These are phyloP conservation scores for Xylaria sp. DNA, from an alignment of 2,329 filamentous ascomycete genomes.

Conservation along the genomic window DNA sequence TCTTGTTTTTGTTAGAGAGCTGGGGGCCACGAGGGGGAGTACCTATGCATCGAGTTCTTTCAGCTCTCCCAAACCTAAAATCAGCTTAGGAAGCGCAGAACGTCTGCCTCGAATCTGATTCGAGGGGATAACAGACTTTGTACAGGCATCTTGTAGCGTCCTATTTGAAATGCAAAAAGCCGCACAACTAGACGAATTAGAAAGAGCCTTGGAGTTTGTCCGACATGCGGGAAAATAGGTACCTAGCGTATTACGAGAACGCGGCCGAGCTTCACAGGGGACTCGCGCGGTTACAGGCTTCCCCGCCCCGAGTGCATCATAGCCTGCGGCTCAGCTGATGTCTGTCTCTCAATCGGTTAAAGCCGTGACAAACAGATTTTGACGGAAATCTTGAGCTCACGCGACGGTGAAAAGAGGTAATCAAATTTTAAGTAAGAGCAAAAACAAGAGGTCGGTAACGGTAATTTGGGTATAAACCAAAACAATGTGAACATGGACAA, in stretches of 20 bases:
- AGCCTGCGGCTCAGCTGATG: conserved; percentile 28
- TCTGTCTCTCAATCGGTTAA: not conserved
- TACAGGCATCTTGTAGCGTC: not conserved
- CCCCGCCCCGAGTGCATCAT: conserved; percentile 19
- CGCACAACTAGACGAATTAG: not conserved
- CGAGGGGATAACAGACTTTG: not conserved
- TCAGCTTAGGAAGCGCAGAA: not conserved
- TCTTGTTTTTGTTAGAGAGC: not conserved
- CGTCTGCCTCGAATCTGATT: not conserved
- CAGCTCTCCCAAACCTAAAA: not conserved
- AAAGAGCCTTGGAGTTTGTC: not conserved
- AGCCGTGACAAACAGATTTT: not conserved
- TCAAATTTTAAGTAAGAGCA: not conserved
- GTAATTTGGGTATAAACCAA: not conserved
- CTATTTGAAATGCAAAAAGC: not conserved
- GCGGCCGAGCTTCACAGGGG: not conserved
- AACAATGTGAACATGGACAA: not conserved
- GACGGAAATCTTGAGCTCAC: not conserved
- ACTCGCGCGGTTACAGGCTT: conserved; percentile 17
- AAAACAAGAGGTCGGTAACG: not conserved
- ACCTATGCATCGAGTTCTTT: not conserved
- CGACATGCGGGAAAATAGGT: conserved; percentile 6
- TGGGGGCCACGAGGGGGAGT: not conserved
- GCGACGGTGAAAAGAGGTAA: not conserved
- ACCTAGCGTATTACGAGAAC: not conserved